These are phyloP conservation scores for Phalaenopsis aphrodite DNA, from an alignment of 106 monocot genomes.

Conservation along the genomic window DNA sequence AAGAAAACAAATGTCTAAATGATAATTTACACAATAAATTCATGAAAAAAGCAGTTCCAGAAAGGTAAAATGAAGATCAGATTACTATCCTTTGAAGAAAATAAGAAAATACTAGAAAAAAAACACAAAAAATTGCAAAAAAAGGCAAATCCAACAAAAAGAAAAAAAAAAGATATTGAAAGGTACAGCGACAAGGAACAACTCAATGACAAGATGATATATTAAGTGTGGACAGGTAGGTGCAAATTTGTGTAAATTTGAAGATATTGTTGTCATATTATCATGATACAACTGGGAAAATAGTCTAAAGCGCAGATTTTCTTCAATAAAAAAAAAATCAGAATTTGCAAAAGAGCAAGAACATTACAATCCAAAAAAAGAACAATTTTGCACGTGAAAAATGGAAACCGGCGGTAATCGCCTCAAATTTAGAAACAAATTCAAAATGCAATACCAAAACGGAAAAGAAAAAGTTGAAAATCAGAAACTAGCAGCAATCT, in stretches of 20 bases:
- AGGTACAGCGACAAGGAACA: background rate
- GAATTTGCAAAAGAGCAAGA: background rate
- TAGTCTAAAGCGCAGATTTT: background rate
- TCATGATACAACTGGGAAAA: background rate
- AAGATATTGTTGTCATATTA: background rate
- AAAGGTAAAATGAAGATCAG: background rate
- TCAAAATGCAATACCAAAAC: slow-evolving; percentile 6
- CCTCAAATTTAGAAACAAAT: slow-evolving; percentile 1
- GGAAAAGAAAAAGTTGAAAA: background rate
- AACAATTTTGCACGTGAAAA: background rate
- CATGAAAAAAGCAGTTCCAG: background rate
- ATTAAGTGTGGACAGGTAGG: too few species aligned
- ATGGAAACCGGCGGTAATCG: background rate
- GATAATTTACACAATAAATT: background rate
- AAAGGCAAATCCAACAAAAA: background rate
- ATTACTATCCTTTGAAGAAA: background rate
- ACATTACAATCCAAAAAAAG: background rate
- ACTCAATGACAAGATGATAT: background rate
- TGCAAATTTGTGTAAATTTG: background rate
- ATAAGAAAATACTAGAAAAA: background rate
- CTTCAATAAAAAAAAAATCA: background rate
- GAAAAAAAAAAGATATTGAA: background rate
- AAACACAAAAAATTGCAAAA: too few species aligned
- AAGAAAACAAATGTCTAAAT: background rate
- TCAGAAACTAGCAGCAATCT: background rate